Evolutionary conservation across 1,139 yeast species (phyloP), one percentile per base, ranked within the genome.

Genomic region (Blastobotrys aristatus): DNA sequence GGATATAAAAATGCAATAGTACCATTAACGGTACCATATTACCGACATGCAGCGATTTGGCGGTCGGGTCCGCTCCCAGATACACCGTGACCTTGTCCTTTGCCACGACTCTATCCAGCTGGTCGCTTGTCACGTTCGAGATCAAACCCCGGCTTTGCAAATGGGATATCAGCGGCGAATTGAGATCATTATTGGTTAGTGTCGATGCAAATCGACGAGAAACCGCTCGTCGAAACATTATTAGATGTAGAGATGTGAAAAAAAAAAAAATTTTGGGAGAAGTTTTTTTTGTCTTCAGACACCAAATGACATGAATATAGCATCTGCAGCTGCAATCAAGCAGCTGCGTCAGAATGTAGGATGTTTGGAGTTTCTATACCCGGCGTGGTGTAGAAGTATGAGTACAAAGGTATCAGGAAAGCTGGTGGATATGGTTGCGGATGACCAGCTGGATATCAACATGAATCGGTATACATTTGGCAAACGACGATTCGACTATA

Each of bases 31-130:
- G 98, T 37, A 92, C 71, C 49, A 94, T 68, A 59, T 92, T 92
- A 1, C 98, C 99, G 53, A 92, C 68, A 68, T 92, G 99, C 27
- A 92, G 71, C 0, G 97, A 89, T 44, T 66, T 70, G 0, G 98
- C 98, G 0, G 96, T 82, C 0, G 99, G 98, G 62, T 92, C 99
- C 0, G 97, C 97, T 16, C 98, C 99, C 65, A 95, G 84, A 67
- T 92, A 94, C 14, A 87, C 64, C 17, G 83, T 80, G 44, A 85
- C 63, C 44, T 67, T 66, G 32, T 62, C 62, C 1, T 70, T 60
- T 46, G 67, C 65, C 0, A 75, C 67, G 36, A 73, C 63, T 4
- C 65, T 61, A 37, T 66, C 71, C 30, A 80, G 63, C 6, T 51
- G 42, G 13, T 54, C 59, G 32, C 64, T 59, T 17, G 57, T 39